phyloP scores from a whole-genome alignment of 2,329 filamentous ascomycete species.

The Chaetothyriales sp. region DNA sequence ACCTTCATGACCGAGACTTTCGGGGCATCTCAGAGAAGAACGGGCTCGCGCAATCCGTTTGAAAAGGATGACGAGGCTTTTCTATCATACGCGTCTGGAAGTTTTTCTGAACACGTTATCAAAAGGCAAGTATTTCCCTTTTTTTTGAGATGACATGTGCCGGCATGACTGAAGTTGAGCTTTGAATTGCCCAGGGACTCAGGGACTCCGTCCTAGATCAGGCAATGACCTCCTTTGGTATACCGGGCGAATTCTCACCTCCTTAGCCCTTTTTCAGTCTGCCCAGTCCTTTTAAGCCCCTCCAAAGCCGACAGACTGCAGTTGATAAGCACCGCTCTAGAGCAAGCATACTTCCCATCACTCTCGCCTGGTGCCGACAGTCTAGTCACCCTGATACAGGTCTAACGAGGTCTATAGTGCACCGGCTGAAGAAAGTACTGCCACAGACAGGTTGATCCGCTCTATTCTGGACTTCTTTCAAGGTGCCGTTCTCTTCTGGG shows the following conservation, averaged over 20 bases:
- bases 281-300: slow-evolving; percentile 21
- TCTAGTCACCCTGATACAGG: no score
- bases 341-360: no score
- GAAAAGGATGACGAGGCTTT: slow-evolving; percentile 10
- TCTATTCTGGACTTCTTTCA: slow-evolving; percentile 1
- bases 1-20: slow-evolving; percentile 23
- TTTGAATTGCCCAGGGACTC: no score
- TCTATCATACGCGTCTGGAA: slow-evolving; percentile 21
- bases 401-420: background rate
- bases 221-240: no score
- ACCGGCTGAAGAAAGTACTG: slow-evolving; percentile 11
- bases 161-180: no score
- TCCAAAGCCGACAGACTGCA: slow-evolving; percentile 24
- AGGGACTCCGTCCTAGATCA: no score
- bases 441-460: background rate
- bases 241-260: no score
- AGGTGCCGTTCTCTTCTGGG: slow-evolving; percentile 23
- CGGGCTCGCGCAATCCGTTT: slow-evolving; percentile 8
- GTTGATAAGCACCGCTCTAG: slow-evolving; percentile 24
- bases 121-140: slow-evolving; percentile 11
- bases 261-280: slow-evolving; percentile 5
- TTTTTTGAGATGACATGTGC: no score
- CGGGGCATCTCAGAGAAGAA: slow-evolving; percentile 23
- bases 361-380: no score
- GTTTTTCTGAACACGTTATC: slow-evolving; percentile 26